A percentile compares a stretch with the other conserved stretches of the same genome.
These are phyloP conservation scores for Xylaria grammica DNA, from an alignment of 495 filamentous ascomycete species.

Conservation along the genomic window DNA sequence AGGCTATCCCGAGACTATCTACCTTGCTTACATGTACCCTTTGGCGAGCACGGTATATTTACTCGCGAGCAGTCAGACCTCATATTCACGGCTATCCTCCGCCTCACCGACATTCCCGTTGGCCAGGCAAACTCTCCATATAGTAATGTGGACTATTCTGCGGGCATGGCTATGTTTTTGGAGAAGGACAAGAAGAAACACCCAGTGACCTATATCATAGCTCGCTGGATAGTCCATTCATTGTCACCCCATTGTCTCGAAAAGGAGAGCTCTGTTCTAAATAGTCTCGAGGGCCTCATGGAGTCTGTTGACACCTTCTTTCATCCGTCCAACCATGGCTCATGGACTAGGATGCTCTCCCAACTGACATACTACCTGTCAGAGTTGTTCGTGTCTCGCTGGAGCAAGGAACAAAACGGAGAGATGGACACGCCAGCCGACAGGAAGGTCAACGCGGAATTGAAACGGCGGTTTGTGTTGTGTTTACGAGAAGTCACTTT, in stretches of 20 bases:
- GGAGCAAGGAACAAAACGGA: slow-evolving; percentile 91
- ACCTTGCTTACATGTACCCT: slow-evolving; percentile 73
- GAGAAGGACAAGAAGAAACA: slow-evolving; percentile 93
- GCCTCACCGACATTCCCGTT: slow-evolving; percentile 93
- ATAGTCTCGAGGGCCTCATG: slow-evolving; percentile 89
- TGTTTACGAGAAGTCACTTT: slow-evolving; percentile 92
- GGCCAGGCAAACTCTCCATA: slow-evolving; percentile 96
- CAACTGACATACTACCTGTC: slow-evolving; percentile 92
- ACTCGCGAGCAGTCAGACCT: slow-evolving; percentile 89
- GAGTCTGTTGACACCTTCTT: slow-evolving; percentile 98
- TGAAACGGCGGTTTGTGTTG: slow-evolving; percentile 90
- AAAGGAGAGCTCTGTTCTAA: slow-evolving; percentile 76
- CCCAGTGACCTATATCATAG: slow-evolving; percentile 87
- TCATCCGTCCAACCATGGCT: slow-evolving; percentile 94
- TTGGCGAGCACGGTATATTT: slow-evolving; percentile 87
- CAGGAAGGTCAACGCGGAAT: slow-evolving; percentile 73
- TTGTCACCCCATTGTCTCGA: slow-evolving; percentile 85
- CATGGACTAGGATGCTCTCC: slow-evolving; percentile 87
- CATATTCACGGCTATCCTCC: slow-evolving; percentile 89
- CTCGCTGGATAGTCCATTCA: slow-evolving; percentile 94
- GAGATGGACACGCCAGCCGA: slow-evolving; percentile 86
- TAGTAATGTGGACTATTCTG: slow-evolving; percentile 79
- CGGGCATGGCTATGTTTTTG: slow-evolving; percentile 81
- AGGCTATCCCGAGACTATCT: slow-evolving; percentile 84
- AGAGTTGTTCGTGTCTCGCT: slow-evolving; percentile 97